Percentiles rank a stretch among this genome's conserved stretches.
These are phyloP conservation scores for Biscogniauxia mediterranea DNA, from an alignment of 2,329 filamentous ascomycete species.

Conservation along the genomic window DNA sequence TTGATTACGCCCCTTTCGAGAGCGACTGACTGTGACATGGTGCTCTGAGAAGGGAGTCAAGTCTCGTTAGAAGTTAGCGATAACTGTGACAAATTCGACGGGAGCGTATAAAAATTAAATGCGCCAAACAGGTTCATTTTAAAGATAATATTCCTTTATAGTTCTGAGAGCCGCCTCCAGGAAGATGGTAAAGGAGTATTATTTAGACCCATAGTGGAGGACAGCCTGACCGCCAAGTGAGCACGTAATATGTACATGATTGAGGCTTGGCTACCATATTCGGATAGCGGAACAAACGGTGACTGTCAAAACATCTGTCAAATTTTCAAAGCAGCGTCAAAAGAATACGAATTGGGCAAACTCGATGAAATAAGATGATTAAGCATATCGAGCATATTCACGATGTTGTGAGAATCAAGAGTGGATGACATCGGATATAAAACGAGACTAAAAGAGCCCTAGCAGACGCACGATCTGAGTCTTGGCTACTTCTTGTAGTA, in stretches of 20 bases:
- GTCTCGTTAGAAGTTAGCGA: not conserved
- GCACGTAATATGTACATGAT: too few species aligned
- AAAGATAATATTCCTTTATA: not conserved
- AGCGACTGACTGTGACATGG: not conserved
- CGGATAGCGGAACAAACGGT: not conserved
- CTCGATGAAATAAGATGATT: not conserved
- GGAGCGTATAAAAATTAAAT: not conserved
- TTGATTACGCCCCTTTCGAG: slow-evolving; percentile 7
- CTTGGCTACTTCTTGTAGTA: slow-evolving; percentile 28
- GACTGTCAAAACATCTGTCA: not conserved
- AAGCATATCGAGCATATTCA: not conserved
- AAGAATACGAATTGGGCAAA: not conserved
- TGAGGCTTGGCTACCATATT: not conserved
- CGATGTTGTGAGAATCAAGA: not conserved
- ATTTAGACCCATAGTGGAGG: too few species aligned
- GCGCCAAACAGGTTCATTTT: not conserved
- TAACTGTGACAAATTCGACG: not conserved
- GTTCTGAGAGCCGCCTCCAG: not conserved
- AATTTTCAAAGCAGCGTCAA: not conserved
- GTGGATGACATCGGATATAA: not conserved
- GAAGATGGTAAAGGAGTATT: not conserved
- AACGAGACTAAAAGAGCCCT: not conserved
- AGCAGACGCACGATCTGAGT: slow-evolving; percentile 23
- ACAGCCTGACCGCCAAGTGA: too few species aligned
- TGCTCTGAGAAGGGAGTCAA: not conserved